Conservation (phyloP, 108 stramenopile species). For the Cylindrotheca fusiformis region DNA sequence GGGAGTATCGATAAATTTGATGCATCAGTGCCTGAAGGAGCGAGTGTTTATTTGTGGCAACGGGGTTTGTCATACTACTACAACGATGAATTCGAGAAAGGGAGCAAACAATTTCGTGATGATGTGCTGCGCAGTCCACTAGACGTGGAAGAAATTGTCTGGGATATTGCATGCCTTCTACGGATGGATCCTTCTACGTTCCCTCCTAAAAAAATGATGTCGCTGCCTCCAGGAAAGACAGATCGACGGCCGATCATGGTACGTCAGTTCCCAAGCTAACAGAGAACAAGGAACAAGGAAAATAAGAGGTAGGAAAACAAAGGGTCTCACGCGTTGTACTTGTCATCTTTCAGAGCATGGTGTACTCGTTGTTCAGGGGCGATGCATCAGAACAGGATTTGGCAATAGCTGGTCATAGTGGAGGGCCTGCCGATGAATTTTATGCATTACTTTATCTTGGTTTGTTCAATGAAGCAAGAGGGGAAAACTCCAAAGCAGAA, state of each 20-base stretch:
- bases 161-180: constrained; percentile 70
- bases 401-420: constrained; percentile 47
- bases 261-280: not conserved
- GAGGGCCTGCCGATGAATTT: constrained; percentile 57
- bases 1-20: constrained; percentile 51
- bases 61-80: constrained; percentile 72
- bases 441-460: constrained; percentile 67
- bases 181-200: constrained; percentile 34
- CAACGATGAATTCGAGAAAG: constrained; percentile 49
- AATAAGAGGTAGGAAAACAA: not conserved
- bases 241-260: constrained; percentile 73
- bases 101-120: constrained; percentile 23
- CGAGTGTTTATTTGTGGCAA: constrained; percentile 69
- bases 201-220: constrained; percentile 37
- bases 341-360: constrained; percentile 32
- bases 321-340: not conserved
- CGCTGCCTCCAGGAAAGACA: constrained; percentile 48
- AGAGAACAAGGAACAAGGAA: not conserved
- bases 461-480: constrained; percentile 51
- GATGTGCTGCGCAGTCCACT: constrained; percentile 24
- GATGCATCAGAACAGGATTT: constrained; percentile 64
- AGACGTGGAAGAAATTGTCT: constrained; percentile 82
- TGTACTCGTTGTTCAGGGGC: constrained; percentile 62
- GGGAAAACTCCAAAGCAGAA: constrained; percentile 54
- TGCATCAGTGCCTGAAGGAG: constrained; percentile 7